Evolutionary conservation across 352 stramenopile species (phyloP).

Genomic region (Detonula confervacea): DNA sequence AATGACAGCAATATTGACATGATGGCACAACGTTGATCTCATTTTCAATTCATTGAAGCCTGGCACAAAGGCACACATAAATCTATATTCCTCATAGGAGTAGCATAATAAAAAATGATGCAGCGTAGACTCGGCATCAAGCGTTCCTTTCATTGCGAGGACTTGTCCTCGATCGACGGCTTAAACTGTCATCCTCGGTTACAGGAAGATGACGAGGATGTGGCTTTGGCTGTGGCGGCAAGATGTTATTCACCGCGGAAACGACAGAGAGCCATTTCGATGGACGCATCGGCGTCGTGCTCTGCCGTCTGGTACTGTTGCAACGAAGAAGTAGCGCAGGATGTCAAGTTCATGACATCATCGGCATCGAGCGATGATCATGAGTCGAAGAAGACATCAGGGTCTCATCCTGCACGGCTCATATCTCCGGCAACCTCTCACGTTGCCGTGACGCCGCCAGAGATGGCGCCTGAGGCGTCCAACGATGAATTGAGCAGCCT

Average conservation of each 20-base stretch:
- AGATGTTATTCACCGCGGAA: neutral
- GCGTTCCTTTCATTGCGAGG: constrained; percentile 12
- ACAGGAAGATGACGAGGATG: neutral
- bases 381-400: neutral
- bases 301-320: neutral
- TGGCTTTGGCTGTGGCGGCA: too few relatives aligned
- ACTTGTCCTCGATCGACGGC: constrained; percentile 7
- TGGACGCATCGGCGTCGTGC: neutral
- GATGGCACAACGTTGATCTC: too few relatives aligned
- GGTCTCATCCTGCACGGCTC: neutral
- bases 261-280: neutral
- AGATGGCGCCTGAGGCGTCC: neutral
- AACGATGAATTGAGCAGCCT: neutral
- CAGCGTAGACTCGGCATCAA: constrained; percentile 11
- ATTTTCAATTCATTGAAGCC: too few relatives aligned
- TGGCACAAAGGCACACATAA: too few relatives aligned
- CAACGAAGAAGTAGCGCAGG: neutral
- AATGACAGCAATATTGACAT: too few relatives aligned
- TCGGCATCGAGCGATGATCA: neutral
- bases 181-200: neutral
- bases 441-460: neutral
- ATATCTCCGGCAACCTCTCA: constrained; percentile 3
- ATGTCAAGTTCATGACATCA: neutral
- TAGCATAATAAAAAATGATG: constrained; percentile 11
- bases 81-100: too few relatives aligned